Base-by-base conservation (phyloP, 768 basidiomycete genomes). In the Scleroderma citrinum region DNA sequence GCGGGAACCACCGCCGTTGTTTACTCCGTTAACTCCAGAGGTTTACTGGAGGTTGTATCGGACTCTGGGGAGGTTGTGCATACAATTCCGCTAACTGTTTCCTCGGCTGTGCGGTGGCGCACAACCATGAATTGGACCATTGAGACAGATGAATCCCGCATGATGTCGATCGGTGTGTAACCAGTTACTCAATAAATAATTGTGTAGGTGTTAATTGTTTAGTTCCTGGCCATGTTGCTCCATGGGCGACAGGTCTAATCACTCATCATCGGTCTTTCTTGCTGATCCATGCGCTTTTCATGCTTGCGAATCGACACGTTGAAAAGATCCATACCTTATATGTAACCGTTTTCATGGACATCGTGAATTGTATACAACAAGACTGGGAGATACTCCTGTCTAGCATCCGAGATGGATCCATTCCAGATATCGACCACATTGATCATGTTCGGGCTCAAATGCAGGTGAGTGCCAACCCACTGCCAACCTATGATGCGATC, bases 201-300 rank as follows among this genome's bases (percentile, higher is more conserved):
- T 11, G 2, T 14, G 14, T 5, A 20, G 14, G 12, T 32, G 38
- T 36, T 21, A 17, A 8, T 36, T 13, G 6, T 48, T 11, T 14
- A 59, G 59, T 50, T 4, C 24, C 61, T 7, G 49, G 53, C 1
- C 45, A 41, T 2, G 52, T 45, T 10, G 49, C 35, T 17, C 59
- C 61, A 13, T 53, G 32, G 29, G 61, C 57, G 3, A 57, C 53
- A 7, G 52, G 57, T 7, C 32, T 47, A 7, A 48, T 63, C 1
- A 19, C 35, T 10, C 14, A 53, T 10, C 39, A 54, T 31, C 57
- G 55, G 2, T 52, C 61, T 3, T 60, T 58, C 37, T 20, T 59
- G 10, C 29, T 54, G 21, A 54, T 63, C 7, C 55, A 61, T n/a
- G 56, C 54, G 10, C 52, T 61, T 6, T 62, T 63, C 43, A 55